These are phyloP conservation scores for Trichoderma sp. DNA, from an alignment of 2,329 filamentous ascomycete species.

Conservation along the genomic window DNA sequence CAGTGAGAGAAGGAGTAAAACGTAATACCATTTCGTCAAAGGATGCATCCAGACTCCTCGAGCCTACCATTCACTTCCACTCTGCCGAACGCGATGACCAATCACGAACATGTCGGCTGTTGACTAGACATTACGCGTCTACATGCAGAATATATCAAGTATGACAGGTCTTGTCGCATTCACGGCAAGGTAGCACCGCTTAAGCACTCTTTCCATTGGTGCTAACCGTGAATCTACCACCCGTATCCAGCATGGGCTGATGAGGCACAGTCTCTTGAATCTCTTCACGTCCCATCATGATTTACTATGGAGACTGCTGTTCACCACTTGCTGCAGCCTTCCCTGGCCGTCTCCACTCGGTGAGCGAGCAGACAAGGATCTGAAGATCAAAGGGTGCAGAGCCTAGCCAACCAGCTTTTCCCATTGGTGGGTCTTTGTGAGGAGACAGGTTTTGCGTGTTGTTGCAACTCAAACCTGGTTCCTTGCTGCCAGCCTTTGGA, in stretches of 20 bases:
- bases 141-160: background rate
- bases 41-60: background rate
- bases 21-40: background rate
- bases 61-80: background rate
- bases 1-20: background rate
- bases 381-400: slow-evolving; percentile 2
- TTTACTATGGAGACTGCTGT: background rate
- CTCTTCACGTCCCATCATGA: background rate
- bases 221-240: background rate
- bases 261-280: background rate
- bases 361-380: slow-evolving; percentile 12
- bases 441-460: background rate
- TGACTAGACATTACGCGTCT: background rate
- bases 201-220: background rate
- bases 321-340: background rate
- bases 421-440: background rate
- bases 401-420: background rate
- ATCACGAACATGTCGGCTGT: background rate
- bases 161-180: background rate
- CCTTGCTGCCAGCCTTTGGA: background rate
- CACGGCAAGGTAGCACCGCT: background rate
- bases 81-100: background rate
- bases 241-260: background rate
- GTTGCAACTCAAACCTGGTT: background rate
- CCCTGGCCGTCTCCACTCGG: slow-evolving; percentile 11